phyloP scores from a whole-genome alignment of 352 stramenopile species.

The Saprolegnia diclina region DNA sequence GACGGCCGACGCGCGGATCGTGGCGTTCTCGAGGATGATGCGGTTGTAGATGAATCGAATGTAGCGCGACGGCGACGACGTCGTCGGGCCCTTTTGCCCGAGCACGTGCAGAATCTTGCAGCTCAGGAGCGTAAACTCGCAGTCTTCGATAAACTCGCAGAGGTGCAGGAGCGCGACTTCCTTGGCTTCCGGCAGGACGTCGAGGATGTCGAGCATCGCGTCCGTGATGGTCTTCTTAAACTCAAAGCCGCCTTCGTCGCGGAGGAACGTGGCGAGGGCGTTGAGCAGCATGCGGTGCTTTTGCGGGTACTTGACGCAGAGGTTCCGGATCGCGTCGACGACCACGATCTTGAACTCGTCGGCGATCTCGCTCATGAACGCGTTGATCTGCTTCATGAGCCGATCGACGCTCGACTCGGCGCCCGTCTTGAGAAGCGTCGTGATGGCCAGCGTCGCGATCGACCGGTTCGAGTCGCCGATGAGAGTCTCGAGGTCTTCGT shows the following conservation, averaged over 20 bases:
- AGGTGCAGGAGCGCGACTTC: slow-evolving; percentile 95
- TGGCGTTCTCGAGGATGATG: slow-evolving; percentile 98
- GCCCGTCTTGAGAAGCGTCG: slow-evolving; percentile 97
- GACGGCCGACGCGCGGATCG: slow-evolving; percentile 95
- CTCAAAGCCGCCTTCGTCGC: slow-evolving; percentile 95
- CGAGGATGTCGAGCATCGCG: slow-evolving; percentile 95
- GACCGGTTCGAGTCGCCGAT: slow-evolving; percentile 96
- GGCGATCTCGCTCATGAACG: slow-evolving; percentile 98
- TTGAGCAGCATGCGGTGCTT: slow-evolving; percentile 97
- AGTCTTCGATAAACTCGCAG: slow-evolving; percentile 99
- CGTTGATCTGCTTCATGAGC: slow-evolving; percentile 97
- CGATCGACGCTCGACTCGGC: slow-evolving; percentile 94
- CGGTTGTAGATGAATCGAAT: slow-evolving; percentile 99
- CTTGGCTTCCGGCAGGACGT: slow-evolving; percentile 95
- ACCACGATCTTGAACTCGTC: slow-evolving; percentile 99
- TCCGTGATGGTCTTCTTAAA: slow-evolving; percentile 99
- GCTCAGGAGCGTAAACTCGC: slow-evolving; percentile 84
- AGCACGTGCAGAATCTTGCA: slow-evolving; percentile 95
- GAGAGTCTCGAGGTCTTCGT: slow-evolving; percentile 97
- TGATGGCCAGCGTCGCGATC: slow-evolving; percentile 98
- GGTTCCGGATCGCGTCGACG: slow-evolving; percentile 94
- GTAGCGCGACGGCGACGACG: slow-evolving; percentile 92
- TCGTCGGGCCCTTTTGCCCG: slow-evolving; percentile 92
- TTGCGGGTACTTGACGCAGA: slow-evolving; percentile 97
- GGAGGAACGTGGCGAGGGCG: slow-evolving; percentile 97